phyloP scores from a whole-genome alignment of 441 rosid genomes.

The Pelargonium fulgidum region DNA sequence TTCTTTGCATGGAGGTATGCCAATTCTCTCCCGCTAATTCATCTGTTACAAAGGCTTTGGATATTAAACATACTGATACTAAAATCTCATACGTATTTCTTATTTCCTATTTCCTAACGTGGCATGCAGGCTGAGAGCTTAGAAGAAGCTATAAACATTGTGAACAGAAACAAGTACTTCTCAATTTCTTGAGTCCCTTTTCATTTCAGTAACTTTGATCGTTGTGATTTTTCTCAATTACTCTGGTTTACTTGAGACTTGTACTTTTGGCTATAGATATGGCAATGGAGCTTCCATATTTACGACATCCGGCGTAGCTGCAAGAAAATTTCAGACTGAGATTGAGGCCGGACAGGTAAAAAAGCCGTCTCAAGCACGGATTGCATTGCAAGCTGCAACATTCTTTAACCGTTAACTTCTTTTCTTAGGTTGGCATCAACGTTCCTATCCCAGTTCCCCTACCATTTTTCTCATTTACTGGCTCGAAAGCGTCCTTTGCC shows the following conservation, averaged over 20 bases:
- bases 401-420: neutral
- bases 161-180: constrained; percentile 69
- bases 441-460: constrained; percentile 42
- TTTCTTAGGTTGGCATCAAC: constrained; percentile 73
- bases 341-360: too few species aligned
- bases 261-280: constrained; percentile 38
- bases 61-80: neutral
- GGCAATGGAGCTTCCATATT: constrained; percentile 87
- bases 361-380: neutral
- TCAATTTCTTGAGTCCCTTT: too few species aligned
- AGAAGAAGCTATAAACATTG: constrained; percentile 73
- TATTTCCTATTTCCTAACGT: neutral
- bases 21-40: too few species aligned
- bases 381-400: constrained; percentile 6
- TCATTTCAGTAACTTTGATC: too few species aligned
- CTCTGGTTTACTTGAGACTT: neutral
- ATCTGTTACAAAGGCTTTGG: too few species aligned
- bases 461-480: constrained; percentile 89
- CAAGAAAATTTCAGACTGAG: constrained; percentile 83
- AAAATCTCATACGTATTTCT: neutral
- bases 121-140: constrained; percentile 63
- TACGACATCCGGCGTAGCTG: constrained; percentile 77
- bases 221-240: neutral
- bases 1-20: constrained; percentile 71
- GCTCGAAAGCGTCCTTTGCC: constrained; percentile 81